These are phyloP conservation scores for Phialemoniopsis sp. DNA, from an alignment of 2,329 filamentous ascomycete species.

Conservation along the genomic window DNA sequence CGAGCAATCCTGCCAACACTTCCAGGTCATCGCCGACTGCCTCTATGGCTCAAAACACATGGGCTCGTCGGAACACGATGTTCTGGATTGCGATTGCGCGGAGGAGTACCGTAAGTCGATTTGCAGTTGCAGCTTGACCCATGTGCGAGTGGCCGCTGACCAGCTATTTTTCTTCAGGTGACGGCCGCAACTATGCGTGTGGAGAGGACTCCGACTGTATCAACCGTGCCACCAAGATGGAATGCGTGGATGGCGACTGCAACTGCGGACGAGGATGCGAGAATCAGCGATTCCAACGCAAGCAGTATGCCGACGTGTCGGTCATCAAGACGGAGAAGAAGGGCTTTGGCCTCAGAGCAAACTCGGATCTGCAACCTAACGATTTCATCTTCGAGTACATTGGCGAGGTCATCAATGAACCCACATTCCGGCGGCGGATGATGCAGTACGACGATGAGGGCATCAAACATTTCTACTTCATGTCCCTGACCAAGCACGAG, in stretches of 20 bases:
- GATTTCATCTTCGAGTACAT: slow-evolving; percentile 99
- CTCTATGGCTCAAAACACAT: slow-evolving; percentile 89
- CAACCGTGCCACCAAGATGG: slow-evolving; percentile 97
- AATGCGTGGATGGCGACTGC: slow-evolving; percentile 79
- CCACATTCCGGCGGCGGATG: slow-evolving; percentile 84
- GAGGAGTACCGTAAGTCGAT: slow-evolving; percentile 85
- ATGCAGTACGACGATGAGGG: slow-evolving; percentile 91
- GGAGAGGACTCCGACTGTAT: slow-evolving; percentile 97
- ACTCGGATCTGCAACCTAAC: slow-evolving; percentile 70
- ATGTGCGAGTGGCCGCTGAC: slow-evolving; percentile 2
- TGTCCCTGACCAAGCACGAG: slow-evolving; percentile 94
- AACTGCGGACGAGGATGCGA: slow-evolving; percentile 85
- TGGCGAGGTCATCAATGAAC: slow-evolving; percentile 94
- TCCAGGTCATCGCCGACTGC: slow-evolving; percentile 79
- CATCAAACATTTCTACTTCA: slow-evolving; percentile 99
- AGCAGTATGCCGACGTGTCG: slow-evolving; percentile 83
- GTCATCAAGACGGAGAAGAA: slow-evolving; percentile 99
- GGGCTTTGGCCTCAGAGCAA: slow-evolving; percentile 84
- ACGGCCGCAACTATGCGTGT: slow-evolving; percentile 75
- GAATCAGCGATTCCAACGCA: slow-evolving; percentile 91
- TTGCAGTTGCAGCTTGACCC: slow-evolving; percentile 1
- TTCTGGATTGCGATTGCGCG: slow-evolving; percentile 89
- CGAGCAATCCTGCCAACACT: slow-evolving; percentile 67
- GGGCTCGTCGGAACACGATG: slow-evolving; percentile 84
- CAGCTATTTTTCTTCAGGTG: slow-evolving; percentile 34